Percentiles rank a stretch among this genome's conserved stretches.
Evolutionary conservation across 768 basidiomycete genomes (phyloP).

Genomic region (Suillus cothurnatus): DNA sequence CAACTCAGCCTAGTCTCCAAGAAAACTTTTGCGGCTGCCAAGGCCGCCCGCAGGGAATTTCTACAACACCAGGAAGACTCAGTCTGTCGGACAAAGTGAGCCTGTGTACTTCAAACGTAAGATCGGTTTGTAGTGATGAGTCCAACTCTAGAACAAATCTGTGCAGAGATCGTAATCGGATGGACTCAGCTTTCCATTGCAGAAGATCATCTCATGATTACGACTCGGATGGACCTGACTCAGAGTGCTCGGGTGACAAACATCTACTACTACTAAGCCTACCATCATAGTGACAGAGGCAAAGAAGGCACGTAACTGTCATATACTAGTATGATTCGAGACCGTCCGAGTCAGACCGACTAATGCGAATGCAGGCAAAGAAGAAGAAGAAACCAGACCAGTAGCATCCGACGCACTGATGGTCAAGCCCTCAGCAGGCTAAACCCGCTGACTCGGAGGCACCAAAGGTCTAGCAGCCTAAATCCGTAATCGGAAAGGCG

Average conservation of each 20-base stretch:
- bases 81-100: no score
- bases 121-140: slow-evolving; percentile 53
- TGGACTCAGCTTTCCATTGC: slow-evolving; percentile 43
- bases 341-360: not conserved
- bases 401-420: slow-evolving; percentile 9
- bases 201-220: slow-evolving; percentile 29
- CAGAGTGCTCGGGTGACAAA: slow-evolving; percentile 26
- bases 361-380: slow-evolving; percentile 31
- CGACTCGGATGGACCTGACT: slow-evolving; percentile 18
- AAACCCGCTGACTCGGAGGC: slow-evolving; percentile 15
- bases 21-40: no score
- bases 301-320: slow-evolving; percentile 23
- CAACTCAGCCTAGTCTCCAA: no score
- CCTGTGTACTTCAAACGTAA: no score
- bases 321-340: not conserved
- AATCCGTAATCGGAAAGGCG: slow-evolving; percentile 62
- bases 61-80: no score
- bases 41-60: no score
- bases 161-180: slow-evolving; percentile 22
- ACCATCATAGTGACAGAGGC: no score
- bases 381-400: slow-evolving; percentile 45
- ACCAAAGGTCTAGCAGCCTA: slow-evolving; percentile 25
- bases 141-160: slow-evolving; percentile 11
- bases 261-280: slow-evolving; percentile 14
- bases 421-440: slow-evolving; percentile 10